These are phyloP conservation scores for Centaurea solstitialis DNA, from an alignment of 129 eudicot species.

Conservation along the genomic window DNA sequence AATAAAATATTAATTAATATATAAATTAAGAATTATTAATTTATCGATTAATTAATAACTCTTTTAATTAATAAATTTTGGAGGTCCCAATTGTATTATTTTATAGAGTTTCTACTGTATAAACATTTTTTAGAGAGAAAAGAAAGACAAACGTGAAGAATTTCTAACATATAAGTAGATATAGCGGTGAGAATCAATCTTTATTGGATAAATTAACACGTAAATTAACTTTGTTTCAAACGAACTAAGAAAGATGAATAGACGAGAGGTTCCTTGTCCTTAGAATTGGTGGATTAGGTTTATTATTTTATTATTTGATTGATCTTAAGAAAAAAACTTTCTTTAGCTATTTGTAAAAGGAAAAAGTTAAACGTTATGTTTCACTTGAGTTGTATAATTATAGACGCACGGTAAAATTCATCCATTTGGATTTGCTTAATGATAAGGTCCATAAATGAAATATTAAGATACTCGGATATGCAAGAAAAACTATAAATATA, in stretches of 20 bases:
- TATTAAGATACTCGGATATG: background rate
- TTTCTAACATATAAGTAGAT: background rate
- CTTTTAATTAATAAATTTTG: too few relatives aligned
- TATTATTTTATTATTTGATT: background rate
- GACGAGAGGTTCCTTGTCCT: conserved; percentile 11
- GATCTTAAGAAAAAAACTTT: background rate
- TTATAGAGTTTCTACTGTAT: too few relatives aligned
- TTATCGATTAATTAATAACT: too few relatives aligned
- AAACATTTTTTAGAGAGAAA: background rate
- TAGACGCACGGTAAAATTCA: background rate
- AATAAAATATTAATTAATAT: too few relatives aligned
- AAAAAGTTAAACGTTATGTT: background rate
- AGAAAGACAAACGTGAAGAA: background rate
- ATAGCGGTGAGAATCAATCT: background rate
- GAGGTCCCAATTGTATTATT: too few relatives aligned
- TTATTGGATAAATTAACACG: conserved; percentile 24
- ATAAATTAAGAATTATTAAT: too few relatives aligned
- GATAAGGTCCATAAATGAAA: background rate
- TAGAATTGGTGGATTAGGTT: conserved; percentile 1
- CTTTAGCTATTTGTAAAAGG: background rate
- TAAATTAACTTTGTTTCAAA: conserved; percentile 12
- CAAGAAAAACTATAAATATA: background rate
- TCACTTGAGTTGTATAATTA: background rate
- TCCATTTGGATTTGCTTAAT: background rate
- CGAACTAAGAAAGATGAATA: conserved; percentile 8